Evolutionary conservation across 2,329 filamentous ascomycete species (phyloP).

Genomic region (Arachnomyces sp.): DNA sequence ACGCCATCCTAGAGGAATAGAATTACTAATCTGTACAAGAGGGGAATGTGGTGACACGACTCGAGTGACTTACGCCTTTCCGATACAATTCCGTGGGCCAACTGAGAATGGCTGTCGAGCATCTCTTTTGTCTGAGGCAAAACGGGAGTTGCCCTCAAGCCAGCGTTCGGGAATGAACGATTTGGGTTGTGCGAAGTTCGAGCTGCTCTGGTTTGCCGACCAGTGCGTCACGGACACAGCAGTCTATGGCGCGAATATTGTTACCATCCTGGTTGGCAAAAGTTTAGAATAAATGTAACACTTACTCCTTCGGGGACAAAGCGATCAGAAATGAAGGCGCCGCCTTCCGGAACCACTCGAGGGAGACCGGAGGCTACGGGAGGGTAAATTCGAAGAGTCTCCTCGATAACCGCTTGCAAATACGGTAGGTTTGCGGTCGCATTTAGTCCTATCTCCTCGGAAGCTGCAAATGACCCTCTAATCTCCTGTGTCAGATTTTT

Average conservation of each 20-base stretch:
- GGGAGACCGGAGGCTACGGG: slow-evolving; percentile 15
- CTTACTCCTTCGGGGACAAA: slow-evolving; percentile 18
- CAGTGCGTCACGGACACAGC: background rate
- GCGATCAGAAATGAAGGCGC: slow-evolving; percentile 14
- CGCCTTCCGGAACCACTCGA: slow-evolving; percentile 14
- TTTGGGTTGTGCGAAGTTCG: slow-evolving; percentile 1
- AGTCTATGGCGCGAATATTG: slow-evolving; percentile 3
- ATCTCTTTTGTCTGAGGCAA: no score
- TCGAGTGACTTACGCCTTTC: no score
- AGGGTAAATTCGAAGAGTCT: slow-evolving; percentile 19
- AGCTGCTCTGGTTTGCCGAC: background rate
- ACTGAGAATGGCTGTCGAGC: no score
- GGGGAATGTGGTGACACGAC: no score
- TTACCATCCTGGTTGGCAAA: slow-evolving; percentile 16
- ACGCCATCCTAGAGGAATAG: slow-evolving; percentile 18
- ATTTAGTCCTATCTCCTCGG: no score
- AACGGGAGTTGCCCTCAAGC: slow-evolving; percentile 10
- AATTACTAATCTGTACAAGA: background rate
- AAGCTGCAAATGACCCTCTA: background rate
- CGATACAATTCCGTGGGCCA: no score
- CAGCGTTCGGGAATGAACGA: slow-evolving; percentile 24
- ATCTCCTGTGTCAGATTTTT: slow-evolving; percentile 8
- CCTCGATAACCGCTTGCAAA: slow-evolving; percentile 21
- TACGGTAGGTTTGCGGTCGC: slow-evolving; percentile 17
- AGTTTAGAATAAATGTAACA: slow-evolving; percentile 1